Percentiles rank a stretch among this genome's conserved stretches.
Conservation (phyloP, 192 early-diverging fungal genomes). For the Linnemannia schmuckeri region DNA sequence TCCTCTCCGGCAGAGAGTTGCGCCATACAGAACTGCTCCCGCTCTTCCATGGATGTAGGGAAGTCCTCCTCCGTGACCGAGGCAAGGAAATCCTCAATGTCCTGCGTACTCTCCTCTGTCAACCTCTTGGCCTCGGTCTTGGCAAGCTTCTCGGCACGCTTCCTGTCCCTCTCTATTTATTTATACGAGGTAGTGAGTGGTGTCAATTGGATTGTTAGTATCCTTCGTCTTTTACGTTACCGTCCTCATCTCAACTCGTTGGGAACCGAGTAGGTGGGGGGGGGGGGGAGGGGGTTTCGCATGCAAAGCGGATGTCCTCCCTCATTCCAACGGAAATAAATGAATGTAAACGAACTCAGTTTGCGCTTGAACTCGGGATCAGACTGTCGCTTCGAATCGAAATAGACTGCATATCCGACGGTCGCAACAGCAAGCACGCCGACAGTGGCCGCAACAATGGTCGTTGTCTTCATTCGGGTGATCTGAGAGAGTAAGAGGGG, state of each 20-base stretch:
- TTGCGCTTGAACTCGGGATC: slow-evolving; percentile 89
- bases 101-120: slow-evolving; percentile 51
- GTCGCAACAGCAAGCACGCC: slow-evolving; percentile 73
- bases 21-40: slow-evolving; percentile 91
- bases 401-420: slow-evolving; percentile 88
- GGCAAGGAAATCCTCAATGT: slow-evolving; percentile 71
- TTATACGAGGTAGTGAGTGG: neutral
- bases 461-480: slow-evolving; percentile 44
- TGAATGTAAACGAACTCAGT: slow-evolving; percentile 70
- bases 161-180: slow-evolving; percentile 67
- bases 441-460: slow-evolving; percentile 51
- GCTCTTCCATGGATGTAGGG: slow-evolving; percentile 81
- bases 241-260: neutral
- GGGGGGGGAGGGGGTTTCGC: neutral
- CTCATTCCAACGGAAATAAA: neutral
- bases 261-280: neutral
- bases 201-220: neutral
- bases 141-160: slow-evolving; percentile 71
- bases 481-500: neutral
- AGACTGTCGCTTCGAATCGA: slow-evolving; percentile 92
- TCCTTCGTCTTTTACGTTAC: neutral
- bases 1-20: slow-evolving; percentile 89
- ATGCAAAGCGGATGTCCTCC: no score
- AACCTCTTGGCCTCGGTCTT: slow-evolving; percentile 59
- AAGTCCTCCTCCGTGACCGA: slow-evolving; percentile 75